Evolutionary conservation across 2,329 filamentous ascomycete genomes (phyloP), one percentile per base, ranked within the genome.

Genomic region (Colletotrichum camelliae): DNA sequence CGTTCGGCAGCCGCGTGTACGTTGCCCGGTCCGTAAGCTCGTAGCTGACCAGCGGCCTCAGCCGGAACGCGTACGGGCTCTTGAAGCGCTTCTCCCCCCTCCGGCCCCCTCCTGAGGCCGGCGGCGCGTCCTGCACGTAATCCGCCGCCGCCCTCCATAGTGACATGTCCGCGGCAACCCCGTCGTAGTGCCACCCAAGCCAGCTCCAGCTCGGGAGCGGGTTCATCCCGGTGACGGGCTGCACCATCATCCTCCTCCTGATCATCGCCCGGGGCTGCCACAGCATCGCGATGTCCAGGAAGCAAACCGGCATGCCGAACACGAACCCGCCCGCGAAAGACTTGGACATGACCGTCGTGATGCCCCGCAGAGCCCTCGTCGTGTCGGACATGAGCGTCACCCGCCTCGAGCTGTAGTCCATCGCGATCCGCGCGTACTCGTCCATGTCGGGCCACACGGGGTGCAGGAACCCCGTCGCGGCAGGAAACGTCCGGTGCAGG

Each of bases 121-220:
- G 80, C 18, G 79, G 81, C 8, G 84, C 81, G 33, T 85, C 83
- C 75, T 86, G 84, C 12, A 88, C 82, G 68, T 87, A 87, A 77
- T 88, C 86, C 10, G 85, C 84, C 2, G 85, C 84, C 1, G 86
- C 85, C 64, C 83, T 83, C 86, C 86, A 88, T 13, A 88, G 80
- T 7, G 80, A 81, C 72, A 87, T 77, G 69, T 88, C 86, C 16
- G 85, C 84, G 7, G 86, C 82, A 16, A 87, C 81, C 33, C 83
- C 85, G 72, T 88, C 86, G 71, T 86, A 87, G 83, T 85, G 87
- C 86, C 86, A 88, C 27, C 86, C 86, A 83, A 88, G 85, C 86
- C 86, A 88, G 35, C 86, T 86, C 86, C 86, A 88, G 5, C 85
- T 86, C 1, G 86, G 86, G 7, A 88, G 80, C 68, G 77, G 74